Evolutionary conservation across 1,139 yeast genomes (phyloP).

Genomic region (Geotrichum citri-aurantii): DNA sequence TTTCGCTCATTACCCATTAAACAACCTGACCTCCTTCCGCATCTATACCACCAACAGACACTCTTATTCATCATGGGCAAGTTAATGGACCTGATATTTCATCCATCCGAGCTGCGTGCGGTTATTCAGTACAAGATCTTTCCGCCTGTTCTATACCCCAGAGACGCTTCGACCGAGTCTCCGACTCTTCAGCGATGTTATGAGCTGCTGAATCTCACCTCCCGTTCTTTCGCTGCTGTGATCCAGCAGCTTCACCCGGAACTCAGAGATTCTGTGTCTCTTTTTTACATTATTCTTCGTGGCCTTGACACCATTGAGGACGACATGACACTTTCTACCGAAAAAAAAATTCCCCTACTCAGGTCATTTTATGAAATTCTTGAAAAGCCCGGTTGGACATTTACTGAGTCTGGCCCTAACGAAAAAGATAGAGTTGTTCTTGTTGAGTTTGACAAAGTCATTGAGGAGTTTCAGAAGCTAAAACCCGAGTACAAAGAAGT

Average conservation of each 20-base stretch:
- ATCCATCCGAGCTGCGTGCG: slow-evolving; percentile 69
- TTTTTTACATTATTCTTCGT: slow-evolving; percentile 78
- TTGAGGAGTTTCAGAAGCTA: slow-evolving; percentile 65
- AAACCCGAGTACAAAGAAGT: slow-evolving; percentile 74
- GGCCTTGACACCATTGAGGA: slow-evolving; percentile 97
- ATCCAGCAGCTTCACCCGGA: slow-evolving; percentile 90
- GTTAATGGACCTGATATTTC: slow-evolving; percentile 53
- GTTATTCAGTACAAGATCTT: slow-evolving; percentile 49
- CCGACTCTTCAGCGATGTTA: slow-evolving; percentile 59
- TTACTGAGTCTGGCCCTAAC: slow-evolving; percentile 55
- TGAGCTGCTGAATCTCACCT: slow-evolving; percentile 59
- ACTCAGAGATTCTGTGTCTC: slow-evolving; percentile 54
- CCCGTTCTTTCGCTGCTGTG: slow-evolving; percentile 90
- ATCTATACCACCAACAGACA: background rate
- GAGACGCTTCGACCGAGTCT: slow-evolving; percentile 42
- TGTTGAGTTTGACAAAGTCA: slow-evolving; percentile 63
- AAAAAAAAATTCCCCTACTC: slow-evolving; percentile 66
- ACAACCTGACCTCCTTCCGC: background rate
- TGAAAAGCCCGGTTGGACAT: slow-evolving; percentile 68
- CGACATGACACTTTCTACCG: slow-evolving; percentile 79
- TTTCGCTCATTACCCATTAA: background rate
- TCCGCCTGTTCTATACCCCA: slow-evolving; percentile 47
- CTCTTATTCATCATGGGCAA: slow-evolving; percentile 52
- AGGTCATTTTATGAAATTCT: slow-evolving; percentile 58
- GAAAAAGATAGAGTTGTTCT: slow-evolving; percentile 81